Conservation (phyloP, 2,329 filamentous ascomycete genomes). For the Esteya vermicola region DNA sequence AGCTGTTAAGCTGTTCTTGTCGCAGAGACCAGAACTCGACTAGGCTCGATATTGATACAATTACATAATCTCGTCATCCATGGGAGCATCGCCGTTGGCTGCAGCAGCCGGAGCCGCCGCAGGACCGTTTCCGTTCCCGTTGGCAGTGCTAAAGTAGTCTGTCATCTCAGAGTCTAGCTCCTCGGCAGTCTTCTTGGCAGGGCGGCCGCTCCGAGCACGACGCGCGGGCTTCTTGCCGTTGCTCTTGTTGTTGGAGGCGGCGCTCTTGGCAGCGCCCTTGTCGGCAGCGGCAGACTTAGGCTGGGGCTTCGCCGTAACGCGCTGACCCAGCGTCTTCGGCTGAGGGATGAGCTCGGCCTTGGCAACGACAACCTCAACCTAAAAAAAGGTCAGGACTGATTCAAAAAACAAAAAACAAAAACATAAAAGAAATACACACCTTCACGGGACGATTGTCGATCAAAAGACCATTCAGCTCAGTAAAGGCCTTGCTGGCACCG, state of each 20-base stretch:
- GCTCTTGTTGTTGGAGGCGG: conserved; percentile 27
- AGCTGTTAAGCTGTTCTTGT: no score
- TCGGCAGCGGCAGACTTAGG: conserved; percentile 68
- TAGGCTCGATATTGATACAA: no score
- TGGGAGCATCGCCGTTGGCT: conserved; percentile 40
- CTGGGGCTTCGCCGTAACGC: conserved; percentile 58
- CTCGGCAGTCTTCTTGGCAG: conserved; percentile 78
- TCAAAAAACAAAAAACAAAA: no score
- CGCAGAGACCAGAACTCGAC: no score
- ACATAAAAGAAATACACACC: no score
- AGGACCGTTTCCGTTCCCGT: conserved; percentile 28
- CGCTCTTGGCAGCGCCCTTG: conserved; percentile 44
- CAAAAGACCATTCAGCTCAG: conserved; percentile 72
- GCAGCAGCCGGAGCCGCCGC: conserved; percentile 29
- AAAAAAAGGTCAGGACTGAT: neutral
- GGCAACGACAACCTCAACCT: conserved; percentile 87
- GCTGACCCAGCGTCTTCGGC: conserved; percentile 64
- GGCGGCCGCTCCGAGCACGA: conserved; percentile 44
- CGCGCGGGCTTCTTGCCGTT: conserved; percentile 35
- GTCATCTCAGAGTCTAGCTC: conserved; percentile 97
- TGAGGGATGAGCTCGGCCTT: conserved; percentile 53
- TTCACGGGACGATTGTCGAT: conserved; percentile 87
- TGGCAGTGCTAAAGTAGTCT: conserved; percentile 65
- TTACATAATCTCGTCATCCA: conserved; percentile 51
- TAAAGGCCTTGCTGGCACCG: conserved; percentile 71